Base-by-base conservation (phyloP, 768 basidiomycete genomes). In the Mycena pura region DNA sequence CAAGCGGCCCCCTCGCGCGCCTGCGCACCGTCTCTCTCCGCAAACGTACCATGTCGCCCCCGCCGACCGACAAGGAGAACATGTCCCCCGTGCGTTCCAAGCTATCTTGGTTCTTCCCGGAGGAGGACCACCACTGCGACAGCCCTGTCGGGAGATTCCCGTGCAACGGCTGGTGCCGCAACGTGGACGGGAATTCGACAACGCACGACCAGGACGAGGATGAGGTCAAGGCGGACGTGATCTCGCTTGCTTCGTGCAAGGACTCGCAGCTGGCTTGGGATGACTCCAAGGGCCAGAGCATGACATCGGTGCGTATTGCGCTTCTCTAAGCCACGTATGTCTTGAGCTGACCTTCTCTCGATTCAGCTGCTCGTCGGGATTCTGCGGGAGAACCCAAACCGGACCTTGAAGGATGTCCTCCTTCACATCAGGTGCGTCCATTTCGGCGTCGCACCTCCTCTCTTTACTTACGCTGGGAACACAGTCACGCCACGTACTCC, bases 191-290 rank as follows among this genome's bases (percentile, higher is more conserved):
- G 22, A 19, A 25, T 19, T 27, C 45, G 29, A 46, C 32, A 24
- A 19, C n/a, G 24, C 28, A 38, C 24, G 56, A 40, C 2, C 10
- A n/a, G 7, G 28, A 32, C 11, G 21, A 31, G 4, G 47, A 43
- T 17, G 46, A 15, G 3, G 53, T 60, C n/a, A 49, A 48, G 31
- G 63, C 63, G 34, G 63, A 64, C 28, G 63, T 60, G 44, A 54
- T 69, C 19, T 69, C 68, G 19, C 55, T 67, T 4, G 65, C 65
- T 4, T 64, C 63, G 13, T 66, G 65, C 51, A 65, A 62, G 40
- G 65, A 69, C 53, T 62, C 60, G 41, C 65, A 69, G 47, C 1
- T 14, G 22, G 48, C 65, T 11, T 69, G 57, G 54, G 65, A 66
- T 34, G 43, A 48, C 43, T 27, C 28, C 13, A 46, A 63, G 10